Percentiles rank a stretch among this genome's conserved stretches.
These are phyloP conservation scores for Talaromyces sp. DNA, from an alignment of 2,329 filamentous ascomycete genomes.

Conservation along the genomic window DNA sequence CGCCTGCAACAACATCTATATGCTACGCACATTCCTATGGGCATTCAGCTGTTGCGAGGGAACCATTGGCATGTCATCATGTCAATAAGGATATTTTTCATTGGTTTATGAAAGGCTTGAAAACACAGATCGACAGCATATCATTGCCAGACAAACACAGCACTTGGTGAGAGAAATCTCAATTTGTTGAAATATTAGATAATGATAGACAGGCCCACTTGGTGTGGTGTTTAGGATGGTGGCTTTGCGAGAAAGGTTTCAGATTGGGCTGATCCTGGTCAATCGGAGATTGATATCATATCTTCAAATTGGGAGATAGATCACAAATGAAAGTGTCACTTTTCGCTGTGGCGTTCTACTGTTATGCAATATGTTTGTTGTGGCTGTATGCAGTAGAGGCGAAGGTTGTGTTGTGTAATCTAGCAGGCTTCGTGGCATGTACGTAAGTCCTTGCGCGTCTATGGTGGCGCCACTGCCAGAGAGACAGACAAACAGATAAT, in stretches of 20 bases:
- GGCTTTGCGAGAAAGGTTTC: neutral
- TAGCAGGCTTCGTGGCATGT: neutral
- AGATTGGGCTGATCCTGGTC: neutral
- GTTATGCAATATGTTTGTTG: neutral
- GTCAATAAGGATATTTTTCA: neutral
- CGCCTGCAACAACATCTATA: neutral
- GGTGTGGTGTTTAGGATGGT: neutral
- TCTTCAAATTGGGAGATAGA: neutral
- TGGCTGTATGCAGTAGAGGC: neutral
- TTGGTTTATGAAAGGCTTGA: neutral
- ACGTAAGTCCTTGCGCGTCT: neutral
- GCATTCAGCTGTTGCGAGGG: neutral
- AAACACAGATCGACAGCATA: neutral
- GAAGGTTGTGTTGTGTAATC: neutral
- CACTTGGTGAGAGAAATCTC: neutral
- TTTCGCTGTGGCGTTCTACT: too few species aligned
- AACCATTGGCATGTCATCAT: neutral
- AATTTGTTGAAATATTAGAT: neutral
- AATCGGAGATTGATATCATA: neutral
- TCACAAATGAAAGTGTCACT: too few species aligned
- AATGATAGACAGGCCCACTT: slow-evolving; percentile 1
- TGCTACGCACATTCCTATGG: neutral
- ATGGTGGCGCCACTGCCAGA: neutral
- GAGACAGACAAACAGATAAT: neutral
- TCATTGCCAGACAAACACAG: neutral